A percentile compares a stretch with the other conserved stretches of the same genome.
These are phyloP conservation scores for Schoenoplectus tabernaemontani DNA, from an alignment of 202 grass and related monocot species.

Conservation along the genomic window DNA sequence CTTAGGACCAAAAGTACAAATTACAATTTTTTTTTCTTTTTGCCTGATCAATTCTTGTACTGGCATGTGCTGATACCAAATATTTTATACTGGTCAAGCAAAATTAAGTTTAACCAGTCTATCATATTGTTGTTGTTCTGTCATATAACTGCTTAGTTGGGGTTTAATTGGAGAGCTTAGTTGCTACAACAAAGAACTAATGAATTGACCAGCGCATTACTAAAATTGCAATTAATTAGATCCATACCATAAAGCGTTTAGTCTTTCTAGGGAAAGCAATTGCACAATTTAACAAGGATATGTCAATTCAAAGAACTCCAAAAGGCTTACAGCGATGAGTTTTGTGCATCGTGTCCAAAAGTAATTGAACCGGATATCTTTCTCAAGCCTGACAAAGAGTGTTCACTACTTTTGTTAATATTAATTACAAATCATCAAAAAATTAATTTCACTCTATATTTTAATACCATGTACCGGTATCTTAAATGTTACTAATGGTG, in stretches of 20 bases:
- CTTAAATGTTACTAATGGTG: not conserved
- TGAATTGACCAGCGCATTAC: not conserved
- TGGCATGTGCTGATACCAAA: not conserved
- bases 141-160: not conserved
- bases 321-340: slow-evolving; percentile 62
- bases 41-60: not conserved
- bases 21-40: not conserved
- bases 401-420: slow-evolving; percentile 8
- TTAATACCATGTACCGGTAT: not conserved
- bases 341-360: slow-evolving; percentile 85
- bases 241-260: not conserved
- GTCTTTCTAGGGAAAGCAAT: no score
- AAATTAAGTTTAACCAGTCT: not conserved
- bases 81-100: not conserved
- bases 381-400: slow-evolving; percentile 63
- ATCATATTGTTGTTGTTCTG: not conserved
- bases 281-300: no score
- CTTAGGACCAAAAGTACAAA: not conserved
- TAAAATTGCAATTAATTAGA: not conserved
- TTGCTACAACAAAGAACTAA: not conserved
- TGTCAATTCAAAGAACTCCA: not conserved
- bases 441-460: not conserved
- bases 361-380: slow-evolving; percentile 73
- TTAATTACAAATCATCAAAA: slow-evolving; percentile 6
- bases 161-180: not conserved